Conservation (phyloP, 2,329 filamentous ascomycete species). For the Clarireedia paspali region DNA sequence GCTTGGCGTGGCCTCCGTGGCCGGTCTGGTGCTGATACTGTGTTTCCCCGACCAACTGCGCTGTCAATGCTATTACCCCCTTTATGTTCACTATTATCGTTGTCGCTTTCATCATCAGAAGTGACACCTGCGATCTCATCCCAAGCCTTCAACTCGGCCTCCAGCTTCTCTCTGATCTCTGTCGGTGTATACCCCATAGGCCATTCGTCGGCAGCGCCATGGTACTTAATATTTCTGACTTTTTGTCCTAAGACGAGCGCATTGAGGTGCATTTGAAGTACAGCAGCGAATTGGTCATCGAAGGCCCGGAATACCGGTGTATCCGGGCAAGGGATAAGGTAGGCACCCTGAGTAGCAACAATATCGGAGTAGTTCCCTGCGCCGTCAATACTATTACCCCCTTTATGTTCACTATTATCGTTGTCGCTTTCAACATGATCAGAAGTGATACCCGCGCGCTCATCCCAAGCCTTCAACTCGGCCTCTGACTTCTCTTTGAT, state of each 20-base stretch:
- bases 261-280: background rate
- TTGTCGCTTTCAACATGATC: background rate
- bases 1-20: background rate
- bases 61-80: background rate
- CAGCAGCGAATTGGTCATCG: background rate
- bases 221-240: background rate
- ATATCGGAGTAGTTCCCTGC: background rate
- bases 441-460: background rate
- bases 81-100: background rate
- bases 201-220: background rate
- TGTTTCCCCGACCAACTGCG: background rate
- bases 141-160: background rate
- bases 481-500: background rate
- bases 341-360: too few species aligned
- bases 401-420: background rate
- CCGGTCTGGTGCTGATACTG: background rate
- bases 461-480: background rate
- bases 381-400: background rate
- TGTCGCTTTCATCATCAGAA: background rate
- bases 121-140: background rate
- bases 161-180: background rate
- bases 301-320: background rate
- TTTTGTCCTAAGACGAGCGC: background rate
- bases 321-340: too few species aligned
- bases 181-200: background rate